Percentiles rank a stretch among this genome's conserved stretches.
Conservation (phyloP, 805 yeast genomes). For the Cyberlindnera lachancei region DNA sequence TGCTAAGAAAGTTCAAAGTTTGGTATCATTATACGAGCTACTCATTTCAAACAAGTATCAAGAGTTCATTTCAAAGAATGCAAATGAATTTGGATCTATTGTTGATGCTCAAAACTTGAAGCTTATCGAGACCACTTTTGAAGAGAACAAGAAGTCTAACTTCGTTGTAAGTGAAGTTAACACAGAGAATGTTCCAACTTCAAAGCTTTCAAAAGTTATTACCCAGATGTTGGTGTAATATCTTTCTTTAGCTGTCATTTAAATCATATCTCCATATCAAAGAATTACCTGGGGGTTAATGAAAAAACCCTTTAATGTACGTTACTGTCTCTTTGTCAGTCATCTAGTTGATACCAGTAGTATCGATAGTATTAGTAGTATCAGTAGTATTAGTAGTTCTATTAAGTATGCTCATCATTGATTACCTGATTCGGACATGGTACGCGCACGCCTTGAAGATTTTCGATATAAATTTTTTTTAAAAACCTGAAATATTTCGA, state of each 20-base stretch:
- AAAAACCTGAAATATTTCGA: too few relatives aligned
- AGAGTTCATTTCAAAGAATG: slow-evolving; percentile 16
- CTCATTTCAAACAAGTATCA: slow-evolving; percentile 17
- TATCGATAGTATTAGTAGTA: too few relatives aligned
- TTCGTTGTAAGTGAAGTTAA: slow-evolving; percentile 13
- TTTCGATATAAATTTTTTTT: slow-evolving; percentile 12
- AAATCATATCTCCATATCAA: too few relatives aligned
- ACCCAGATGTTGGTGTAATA: slow-evolving; percentile 12
- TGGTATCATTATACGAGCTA: slow-evolving; percentile 19
- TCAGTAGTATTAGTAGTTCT: too few relatives aligned
- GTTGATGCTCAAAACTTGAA: slow-evolving; percentile 13
- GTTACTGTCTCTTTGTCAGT: too few relatives aligned
- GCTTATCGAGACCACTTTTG: slow-evolving; percentile 13
- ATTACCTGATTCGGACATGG: slow-evolving; percentile 15
- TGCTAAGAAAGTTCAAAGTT: slow-evolving; percentile 18
- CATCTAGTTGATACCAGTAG: too few relatives aligned
- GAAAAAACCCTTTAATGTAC: too few relatives aligned
- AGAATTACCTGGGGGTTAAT: too few relatives aligned
- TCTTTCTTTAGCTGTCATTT: too few relatives aligned
- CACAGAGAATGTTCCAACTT: slow-evolving; percentile 19
- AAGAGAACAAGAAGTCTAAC: slow-evolving; percentile 17
- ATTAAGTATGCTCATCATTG: slow-evolving; percentile 20
- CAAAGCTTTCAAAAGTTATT: slow-evolving; percentile 20
- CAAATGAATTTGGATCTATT: slow-evolving; percentile 12
- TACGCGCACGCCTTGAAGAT: slow-evolving; percentile 11